A percentile compares a stretch with the other conserved stretches of the same genome.
Conservation (phyloP, 116 monocot species). For the Phalaenopsis hybrid region DNA sequence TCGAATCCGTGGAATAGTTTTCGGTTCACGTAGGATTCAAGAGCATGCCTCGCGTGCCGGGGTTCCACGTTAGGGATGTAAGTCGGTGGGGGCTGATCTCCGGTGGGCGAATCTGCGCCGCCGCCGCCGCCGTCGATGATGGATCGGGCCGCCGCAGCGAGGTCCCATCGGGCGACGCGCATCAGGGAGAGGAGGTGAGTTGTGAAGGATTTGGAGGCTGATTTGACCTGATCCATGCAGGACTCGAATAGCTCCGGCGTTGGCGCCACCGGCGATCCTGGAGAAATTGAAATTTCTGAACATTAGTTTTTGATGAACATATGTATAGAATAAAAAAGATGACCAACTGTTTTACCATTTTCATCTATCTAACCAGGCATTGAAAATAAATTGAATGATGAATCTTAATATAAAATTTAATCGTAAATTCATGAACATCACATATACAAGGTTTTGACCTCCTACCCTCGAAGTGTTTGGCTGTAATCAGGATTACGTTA, state of each 20-base stretch:
- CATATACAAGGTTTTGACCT: no score
- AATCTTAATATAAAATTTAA: no score
- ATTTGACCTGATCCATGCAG: slow-evolving; percentile 54
- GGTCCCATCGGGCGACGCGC: slow-evolving; percentile 64
- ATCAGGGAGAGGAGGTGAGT: slow-evolving; percentile 60
- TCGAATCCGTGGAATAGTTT: slow-evolving; percentile 71
- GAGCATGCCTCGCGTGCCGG: slow-evolving; percentile 44
- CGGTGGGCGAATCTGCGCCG: slow-evolving; percentile 7
- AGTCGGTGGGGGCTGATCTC: neutral
- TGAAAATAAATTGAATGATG: no score
- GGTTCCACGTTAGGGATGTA: slow-evolving; percentile 7
- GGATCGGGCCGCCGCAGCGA: slow-evolving; percentile 46
- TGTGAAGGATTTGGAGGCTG: slow-evolving; percentile 49
- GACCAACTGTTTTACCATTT: no score
- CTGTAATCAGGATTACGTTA: no score
- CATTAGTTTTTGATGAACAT: no score
- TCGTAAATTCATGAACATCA: no score
- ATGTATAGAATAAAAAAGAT: no score
- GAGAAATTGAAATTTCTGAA: neutral
- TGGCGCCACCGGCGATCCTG: slow-evolving; percentile 18
- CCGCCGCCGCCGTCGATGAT: slow-evolving; percentile 30
- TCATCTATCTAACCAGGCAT: no score
- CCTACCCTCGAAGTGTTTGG: no score
- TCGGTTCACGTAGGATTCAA: slow-evolving; percentile 62
- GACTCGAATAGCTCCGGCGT: slow-evolving; percentile 61